phyloP scores from a whole-genome alignment of 2,329 filamentous ascomycete species.

The Alternaria sp. region DNA sequence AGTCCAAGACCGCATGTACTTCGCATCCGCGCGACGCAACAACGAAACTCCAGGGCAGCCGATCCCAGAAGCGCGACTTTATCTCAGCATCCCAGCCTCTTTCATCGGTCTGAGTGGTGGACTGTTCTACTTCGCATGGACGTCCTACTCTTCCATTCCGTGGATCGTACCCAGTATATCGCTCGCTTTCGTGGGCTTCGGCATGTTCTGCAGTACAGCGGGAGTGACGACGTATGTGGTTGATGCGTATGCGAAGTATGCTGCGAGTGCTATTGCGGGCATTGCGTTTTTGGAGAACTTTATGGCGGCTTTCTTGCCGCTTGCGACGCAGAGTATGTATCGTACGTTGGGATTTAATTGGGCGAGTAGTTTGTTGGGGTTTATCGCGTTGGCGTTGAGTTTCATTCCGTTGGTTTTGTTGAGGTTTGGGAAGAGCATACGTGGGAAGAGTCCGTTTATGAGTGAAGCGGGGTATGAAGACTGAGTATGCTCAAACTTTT shows the following conservation, averaged over 20 bases:
- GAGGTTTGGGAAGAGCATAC: slow-evolving; percentile 50
- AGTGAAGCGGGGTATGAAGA: slow-evolving; percentile 30
- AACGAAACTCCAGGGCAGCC: slow-evolving; percentile 47
- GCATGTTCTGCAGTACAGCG: slow-evolving; percentile 55
- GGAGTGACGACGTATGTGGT: slow-evolving; percentile 58
- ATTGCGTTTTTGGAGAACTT: slow-evolving; percentile 58
- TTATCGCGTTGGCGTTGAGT: slow-evolving; percentile 53
- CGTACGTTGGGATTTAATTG: slow-evolving; percentile 56
- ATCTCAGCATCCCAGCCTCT: slow-evolving; percentile 51
- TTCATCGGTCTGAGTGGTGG: slow-evolving; percentile 57
- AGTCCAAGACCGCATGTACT: slow-evolving; percentile 49
- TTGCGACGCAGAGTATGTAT: slow-evolving; percentile 58
- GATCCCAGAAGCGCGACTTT: slow-evolving; percentile 56
- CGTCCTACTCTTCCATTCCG: slow-evolving; percentile 49
- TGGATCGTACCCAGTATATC: slow-evolving; percentile 59
- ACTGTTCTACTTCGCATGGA: slow-evolving; percentile 61
- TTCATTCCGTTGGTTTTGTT: slow-evolving; percentile 55
- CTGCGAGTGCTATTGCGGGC: slow-evolving; percentile 57
- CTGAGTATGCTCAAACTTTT: neutral
- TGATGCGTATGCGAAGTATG: slow-evolving; percentile 59
- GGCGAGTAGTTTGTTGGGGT: slow-evolving; percentile 57
- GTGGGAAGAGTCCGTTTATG: slow-evolving; percentile 49
- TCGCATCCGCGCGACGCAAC: slow-evolving; percentile 50
- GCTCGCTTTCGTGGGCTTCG: slow-evolving; percentile 57
- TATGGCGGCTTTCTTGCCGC: slow-evolving; percentile 56